Evolutionary conservation across 371 early-diverging fungal species (phyloP), one percentile per base, ranked within the genome.

Genomic region (Mucor circinelloides): DNA sequence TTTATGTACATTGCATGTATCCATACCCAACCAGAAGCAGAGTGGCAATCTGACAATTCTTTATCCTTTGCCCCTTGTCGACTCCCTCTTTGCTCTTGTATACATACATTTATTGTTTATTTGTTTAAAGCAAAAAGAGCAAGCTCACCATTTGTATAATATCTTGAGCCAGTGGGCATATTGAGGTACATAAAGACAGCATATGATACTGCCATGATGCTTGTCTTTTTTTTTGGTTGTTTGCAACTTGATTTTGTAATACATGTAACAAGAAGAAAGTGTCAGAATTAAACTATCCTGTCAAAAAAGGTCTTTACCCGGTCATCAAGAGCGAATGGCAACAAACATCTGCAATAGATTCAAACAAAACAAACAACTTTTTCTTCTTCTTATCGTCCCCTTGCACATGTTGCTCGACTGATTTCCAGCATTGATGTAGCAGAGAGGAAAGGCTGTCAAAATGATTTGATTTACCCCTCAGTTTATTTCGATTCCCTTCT

Each of bases 341-440:
- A 48, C 23, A 48, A 23, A 55, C 8, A 30, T 55, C 23, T 52
- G 28, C 15, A 23, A 25, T 52, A 2, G 27, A 27, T 27, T 27
- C 10, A 52, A 55, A 31, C 15, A 55, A 55, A 55, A 55, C 56
- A 28, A 55, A 55, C 56, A 55, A 55, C 56, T 55, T 55, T 55
- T 55, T 31, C 10, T 28, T 55, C 6, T 31, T 30, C 13, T 30
- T 30, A 50, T 50, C 50, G 36, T 13, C 36, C 23, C 50, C 50
- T 50, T 21, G 50, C 21, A 3, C 25, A 50, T 25, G 21, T 36
- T 13, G 36, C 36, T 36, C 13, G 2, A 50, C 23, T 7, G 44
- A 19, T 17, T n/a, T 42, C 42, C 42, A 42, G n/a, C 44, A n/a
- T 17, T n/a, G 10, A 50, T 21, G 19, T 19, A 48, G 4, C 3